Conservation (phyloP, 2,329 filamentous ascomycete genomes). For the Colletotrichum plurivorum region DNA sequence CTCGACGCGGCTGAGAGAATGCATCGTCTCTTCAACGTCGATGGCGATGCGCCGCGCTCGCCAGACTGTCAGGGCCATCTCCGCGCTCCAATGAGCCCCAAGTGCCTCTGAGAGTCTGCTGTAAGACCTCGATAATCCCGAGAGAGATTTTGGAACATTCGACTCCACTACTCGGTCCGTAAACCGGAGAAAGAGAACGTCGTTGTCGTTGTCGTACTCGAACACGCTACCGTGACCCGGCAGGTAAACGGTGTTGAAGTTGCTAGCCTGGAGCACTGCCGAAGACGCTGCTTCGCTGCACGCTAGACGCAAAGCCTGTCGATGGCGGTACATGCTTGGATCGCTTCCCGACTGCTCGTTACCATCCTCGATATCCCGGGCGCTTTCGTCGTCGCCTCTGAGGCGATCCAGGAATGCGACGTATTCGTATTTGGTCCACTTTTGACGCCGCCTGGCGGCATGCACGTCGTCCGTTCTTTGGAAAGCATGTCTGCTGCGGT, state of each 20-base stretch:
- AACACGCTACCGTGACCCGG: constrained; percentile 44
- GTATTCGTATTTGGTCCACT: constrained; percentile 16
- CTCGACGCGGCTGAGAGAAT: constrained; percentile 43
- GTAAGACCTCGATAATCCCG: not conserved
- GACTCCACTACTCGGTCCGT: constrained; percentile 19
- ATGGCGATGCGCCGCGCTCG: constrained; percentile 46
- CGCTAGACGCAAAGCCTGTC: constrained; percentile 23
- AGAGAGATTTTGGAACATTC: too few relatives aligned
- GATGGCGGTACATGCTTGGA: constrained; percentile 23
- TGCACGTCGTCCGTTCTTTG: not conserved
- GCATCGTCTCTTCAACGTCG: constrained; percentile 45
- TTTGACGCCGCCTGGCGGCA: not conserved
- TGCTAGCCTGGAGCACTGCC: constrained; percentile 1
- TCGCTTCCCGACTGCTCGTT: not conserved
- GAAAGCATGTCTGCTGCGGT: constrained; percentile 14
- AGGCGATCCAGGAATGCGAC: constrained; percentile 23
- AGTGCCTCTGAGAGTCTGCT: constrained; percentile 37
- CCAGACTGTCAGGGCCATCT: constrained; percentile 45
- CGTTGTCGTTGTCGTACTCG: constrained; percentile 42
- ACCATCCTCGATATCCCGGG: not conserved
- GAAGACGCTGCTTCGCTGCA: constrained; percentile 34
- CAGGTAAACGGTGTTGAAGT: constrained; percentile 44
- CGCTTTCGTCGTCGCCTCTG: not conserved
- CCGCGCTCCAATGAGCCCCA: constrained; percentile 47
- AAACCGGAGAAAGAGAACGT: constrained; percentile 48